phyloP scores from a whole-genome alignment of 2,329 filamentous ascomycete species.

The Fusarium goolgardi region DNA sequence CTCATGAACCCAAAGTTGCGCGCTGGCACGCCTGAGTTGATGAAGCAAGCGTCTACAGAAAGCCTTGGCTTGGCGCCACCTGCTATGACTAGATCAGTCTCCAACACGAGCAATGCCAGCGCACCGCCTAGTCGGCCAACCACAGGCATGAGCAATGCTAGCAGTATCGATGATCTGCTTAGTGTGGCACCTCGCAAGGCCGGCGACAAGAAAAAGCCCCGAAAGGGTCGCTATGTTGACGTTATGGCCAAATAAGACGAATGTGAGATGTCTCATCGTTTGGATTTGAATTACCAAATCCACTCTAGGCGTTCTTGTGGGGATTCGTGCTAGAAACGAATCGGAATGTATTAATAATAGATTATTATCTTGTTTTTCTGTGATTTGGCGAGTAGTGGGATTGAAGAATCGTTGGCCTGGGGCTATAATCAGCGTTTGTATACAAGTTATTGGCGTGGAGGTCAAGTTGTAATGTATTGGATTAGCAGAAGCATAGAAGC shows the following conservation, averaged over 20 bases:
- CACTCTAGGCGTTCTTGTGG: slow-evolving; percentile 37
- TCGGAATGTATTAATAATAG: slow-evolving; percentile 44
- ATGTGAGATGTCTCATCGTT: slow-evolving; percentile 3
- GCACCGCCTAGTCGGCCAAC: slow-evolving; percentile 75
- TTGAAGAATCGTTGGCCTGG: slow-evolving; percentile 15
- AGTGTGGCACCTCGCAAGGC: slow-evolving; percentile 77
- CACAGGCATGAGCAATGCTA: slow-evolving; percentile 90
- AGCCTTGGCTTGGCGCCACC: slow-evolving; percentile 53
- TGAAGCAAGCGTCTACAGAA: slow-evolving; percentile 52
- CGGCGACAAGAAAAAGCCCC: slow-evolving; percentile 70
- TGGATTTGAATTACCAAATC: slow-evolving; percentile 20
- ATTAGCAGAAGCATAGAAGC: slow-evolving; percentile 37
- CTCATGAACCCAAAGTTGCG: slow-evolving; percentile 48
- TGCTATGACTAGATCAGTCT: slow-evolving; percentile 60
- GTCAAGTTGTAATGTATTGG: slow-evolving; percentile 39
- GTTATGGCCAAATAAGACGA: slow-evolving; percentile 80
- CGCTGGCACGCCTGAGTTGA: slow-evolving; percentile 49
- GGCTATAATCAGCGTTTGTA: slow-evolving; percentile 36
- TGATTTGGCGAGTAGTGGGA: slow-evolving; percentile 32
- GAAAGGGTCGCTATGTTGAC: slow-evolving; percentile 93
- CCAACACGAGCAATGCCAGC: slow-evolving; percentile 59
- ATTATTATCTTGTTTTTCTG: slow-evolving; percentile 33
- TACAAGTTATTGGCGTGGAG: slow-evolving; percentile 20
- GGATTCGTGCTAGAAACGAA: slow-evolving; percentile 35
- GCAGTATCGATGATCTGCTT: slow-evolving; percentile 92